phyloP scores from a whole-genome alignment of 1,284 basidiomycete genomes.

The Chalciporus piperatoides region DNA sequence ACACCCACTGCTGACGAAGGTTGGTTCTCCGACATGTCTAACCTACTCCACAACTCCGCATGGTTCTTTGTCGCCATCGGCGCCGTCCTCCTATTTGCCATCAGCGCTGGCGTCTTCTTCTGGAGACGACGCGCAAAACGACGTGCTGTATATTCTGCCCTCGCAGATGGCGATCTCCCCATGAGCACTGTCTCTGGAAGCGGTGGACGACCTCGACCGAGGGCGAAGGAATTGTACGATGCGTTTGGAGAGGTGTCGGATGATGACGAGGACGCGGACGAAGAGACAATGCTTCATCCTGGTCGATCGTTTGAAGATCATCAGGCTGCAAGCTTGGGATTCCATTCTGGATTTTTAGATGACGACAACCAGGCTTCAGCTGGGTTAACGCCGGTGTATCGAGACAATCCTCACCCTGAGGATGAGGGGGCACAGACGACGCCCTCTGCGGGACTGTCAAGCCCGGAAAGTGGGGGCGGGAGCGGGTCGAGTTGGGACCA shows the following conservation, averaged over 20 bases:
- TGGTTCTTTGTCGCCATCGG: slow-evolving; percentile 84
- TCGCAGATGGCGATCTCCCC: slow-evolving; percentile 71
- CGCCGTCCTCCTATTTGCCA: slow-evolving; percentile 67
- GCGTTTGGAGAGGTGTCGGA: slow-evolving; percentile 86
- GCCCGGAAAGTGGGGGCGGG: slow-evolving; percentile 43
- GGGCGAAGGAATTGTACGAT: slow-evolving; percentile 85
- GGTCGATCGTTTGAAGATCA: slow-evolving; percentile 22
- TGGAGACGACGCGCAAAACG: slow-evolving; percentile 58
- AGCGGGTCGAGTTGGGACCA: slow-evolving; percentile 73
- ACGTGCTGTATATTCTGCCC: slow-evolving; percentile 60
- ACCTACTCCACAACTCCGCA: slow-evolving; percentile 69
- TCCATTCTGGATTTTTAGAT: slow-evolving; percentile 64
- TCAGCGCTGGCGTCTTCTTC: slow-evolving; percentile 64
- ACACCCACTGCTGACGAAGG: slow-evolving; percentile 74
- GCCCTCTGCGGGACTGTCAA: slow-evolving; percentile 31
- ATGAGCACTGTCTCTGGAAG: slow-evolving; percentile 58
- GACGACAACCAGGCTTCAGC: slow-evolving; percentile 52
- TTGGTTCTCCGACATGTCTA: slow-evolving; percentile 82
- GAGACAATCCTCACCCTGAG: slow-evolving; percentile 51
- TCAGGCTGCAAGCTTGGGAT: slow-evolving; percentile 36
- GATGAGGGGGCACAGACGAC: slow-evolving; percentile 13
- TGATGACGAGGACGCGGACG: slow-evolving; percentile 70
- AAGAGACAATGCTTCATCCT: slow-evolving; percentile 53
- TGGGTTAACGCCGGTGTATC: slow-evolving; percentile 46
- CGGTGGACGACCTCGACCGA: slow-evolving; percentile 37